Percentiles rank a stretch among this genome's conserved stretches.
Evolutionary conservation across 2,329 filamentous ascomycete species (phyloP).

Genomic region (Fusarium setosum): DNA sequence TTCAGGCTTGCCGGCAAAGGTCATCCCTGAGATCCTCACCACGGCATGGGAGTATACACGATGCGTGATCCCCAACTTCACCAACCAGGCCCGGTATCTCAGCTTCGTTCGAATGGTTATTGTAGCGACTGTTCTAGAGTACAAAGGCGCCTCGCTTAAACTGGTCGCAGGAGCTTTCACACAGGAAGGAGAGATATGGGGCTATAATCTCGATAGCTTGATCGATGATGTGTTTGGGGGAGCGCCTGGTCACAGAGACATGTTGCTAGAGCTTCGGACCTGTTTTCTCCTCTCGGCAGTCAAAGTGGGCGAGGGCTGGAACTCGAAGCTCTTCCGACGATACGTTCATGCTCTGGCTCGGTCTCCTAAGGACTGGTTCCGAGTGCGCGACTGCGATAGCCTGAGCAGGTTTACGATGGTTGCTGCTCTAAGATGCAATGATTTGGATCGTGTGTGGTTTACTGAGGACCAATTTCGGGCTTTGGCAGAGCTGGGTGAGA

Average conservation of each 20-base stretch:
- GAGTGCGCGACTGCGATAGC: constrained; percentile 49
- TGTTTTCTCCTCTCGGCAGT: too few relatives aligned
- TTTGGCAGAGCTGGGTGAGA: constrained; percentile 37
- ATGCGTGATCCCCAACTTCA: constrained; percentile 40
- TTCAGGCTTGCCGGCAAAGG: too few relatives aligned
- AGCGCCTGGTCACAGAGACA: too few relatives aligned
- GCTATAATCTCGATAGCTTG: too few relatives aligned
- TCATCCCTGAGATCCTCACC: constrained; percentile 25
- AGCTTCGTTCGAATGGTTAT: constrained; percentile 24
- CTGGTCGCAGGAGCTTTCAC: too few relatives aligned
- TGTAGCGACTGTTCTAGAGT: not conserved
- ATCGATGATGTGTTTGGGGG: too few relatives aligned
- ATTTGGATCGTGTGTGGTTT: constrained; percentile 41
- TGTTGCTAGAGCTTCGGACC: too few relatives aligned
- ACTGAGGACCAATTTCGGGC: constrained; percentile 34
- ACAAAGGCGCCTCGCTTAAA: not conserved
- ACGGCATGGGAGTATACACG: constrained; percentile 41
- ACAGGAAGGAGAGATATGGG: too few relatives aligned
- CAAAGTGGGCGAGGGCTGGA: too few relatives aligned
- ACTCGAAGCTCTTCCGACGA: constrained; percentile 32
- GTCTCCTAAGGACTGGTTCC: constrained; percentile 45
- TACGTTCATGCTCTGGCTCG: constrained; percentile 43
- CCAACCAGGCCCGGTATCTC: constrained; percentile 39
- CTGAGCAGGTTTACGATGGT: constrained; percentile 47
- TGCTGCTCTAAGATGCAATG: constrained; percentile 47